Evolutionary conservation across 768 basidiomycete genomes (phyloP).

Genomic region (Psilocybe cyanescens): DNA sequence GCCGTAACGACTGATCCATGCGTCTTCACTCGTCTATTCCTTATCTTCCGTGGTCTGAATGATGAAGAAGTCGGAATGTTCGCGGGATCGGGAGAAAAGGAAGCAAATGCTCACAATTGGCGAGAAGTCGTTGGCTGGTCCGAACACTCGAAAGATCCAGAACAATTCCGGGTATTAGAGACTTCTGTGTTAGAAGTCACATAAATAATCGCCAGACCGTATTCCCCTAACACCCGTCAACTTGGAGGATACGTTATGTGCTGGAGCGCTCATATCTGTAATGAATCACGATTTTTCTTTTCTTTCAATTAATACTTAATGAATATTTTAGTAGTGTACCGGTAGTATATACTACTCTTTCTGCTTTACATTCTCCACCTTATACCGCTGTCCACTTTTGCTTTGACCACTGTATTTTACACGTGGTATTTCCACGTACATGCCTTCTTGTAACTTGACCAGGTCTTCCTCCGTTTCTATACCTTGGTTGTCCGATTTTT

Average conservation of each 20-base stretch:
- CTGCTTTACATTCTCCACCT: background rate
- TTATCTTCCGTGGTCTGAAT: conserved; percentile 82
- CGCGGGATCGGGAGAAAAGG: conserved; percentile 82
- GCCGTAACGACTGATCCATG: conserved; percentile 82
- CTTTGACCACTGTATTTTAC: background rate
- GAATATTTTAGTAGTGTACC: background rate
- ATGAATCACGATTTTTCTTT: background rate
- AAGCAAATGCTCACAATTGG: conserved; percentile 83
- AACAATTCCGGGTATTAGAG: conserved; percentile 79
- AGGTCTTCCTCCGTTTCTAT: background rate
- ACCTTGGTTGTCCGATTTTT: background rate
- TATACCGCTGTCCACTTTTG: background rate
- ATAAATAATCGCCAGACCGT: conserved; percentile 26
- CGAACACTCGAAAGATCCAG: conserved; percentile 76
- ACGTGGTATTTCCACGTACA: too few relatives aligned
- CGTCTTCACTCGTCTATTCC: conserved; percentile 82
- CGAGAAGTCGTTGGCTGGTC: conserved; percentile 80
- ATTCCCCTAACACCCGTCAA: background rate
- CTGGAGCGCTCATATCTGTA: background rate
- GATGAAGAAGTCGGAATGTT: conserved; percentile 82
- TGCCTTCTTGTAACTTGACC: too few relatives aligned
- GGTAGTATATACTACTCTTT: background rate
- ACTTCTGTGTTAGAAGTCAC: conserved; percentile 76
- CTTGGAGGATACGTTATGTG: background rate
- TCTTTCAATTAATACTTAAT: background rate